Conservation (phyloP, 164 flowering plant genomes). For the Vitis vinifera region DNA sequence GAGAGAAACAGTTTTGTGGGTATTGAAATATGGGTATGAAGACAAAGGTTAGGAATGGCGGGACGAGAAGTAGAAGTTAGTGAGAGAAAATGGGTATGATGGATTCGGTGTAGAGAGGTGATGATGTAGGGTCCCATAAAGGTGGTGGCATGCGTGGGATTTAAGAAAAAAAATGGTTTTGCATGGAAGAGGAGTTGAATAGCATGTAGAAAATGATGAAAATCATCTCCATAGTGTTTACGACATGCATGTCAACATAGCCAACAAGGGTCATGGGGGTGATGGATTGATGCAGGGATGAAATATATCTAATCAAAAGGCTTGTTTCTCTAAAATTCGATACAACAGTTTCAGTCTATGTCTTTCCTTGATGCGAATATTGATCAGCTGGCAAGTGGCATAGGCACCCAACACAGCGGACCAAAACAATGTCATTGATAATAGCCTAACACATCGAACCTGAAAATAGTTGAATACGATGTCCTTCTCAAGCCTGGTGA, state of each 20-base stretch:
- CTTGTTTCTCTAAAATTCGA: conserved; percentile 74
- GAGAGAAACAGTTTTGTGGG: too few relatives aligned
- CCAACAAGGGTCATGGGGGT: conserved; percentile 96
- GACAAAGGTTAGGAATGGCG: too few relatives aligned
- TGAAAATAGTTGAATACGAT: conserved; percentile 84
- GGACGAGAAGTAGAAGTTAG: too few relatives aligned
- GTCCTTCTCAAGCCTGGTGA: conserved; percentile 88
- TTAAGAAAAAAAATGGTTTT: too few relatives aligned
- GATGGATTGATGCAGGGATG: conserved; percentile 84
- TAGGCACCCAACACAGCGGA: conserved; percentile 89
- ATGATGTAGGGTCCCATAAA: too few relatives aligned
- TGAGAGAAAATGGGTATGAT: too few relatives aligned
- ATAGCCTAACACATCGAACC: conserved; percentile 76
- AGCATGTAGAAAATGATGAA: conserved; percentile 91
- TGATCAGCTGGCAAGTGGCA: conserved; percentile 78
- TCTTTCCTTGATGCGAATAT: conserved; percentile 72
- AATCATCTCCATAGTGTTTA: conserved; percentile 78
- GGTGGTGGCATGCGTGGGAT: too few relatives aligned
- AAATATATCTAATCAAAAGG: conserved; percentile 64
- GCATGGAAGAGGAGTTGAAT: conserved; percentile 36
- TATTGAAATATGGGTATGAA: too few relatives aligned
- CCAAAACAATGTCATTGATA: conserved; percentile 69
- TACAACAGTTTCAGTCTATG: conserved; percentile 70
- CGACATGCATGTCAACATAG: conserved; percentile 94
- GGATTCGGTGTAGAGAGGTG: too few relatives aligned